Conservation (phyloP, 345 rosid genomes). For the Sisymbrium irio region DNA sequence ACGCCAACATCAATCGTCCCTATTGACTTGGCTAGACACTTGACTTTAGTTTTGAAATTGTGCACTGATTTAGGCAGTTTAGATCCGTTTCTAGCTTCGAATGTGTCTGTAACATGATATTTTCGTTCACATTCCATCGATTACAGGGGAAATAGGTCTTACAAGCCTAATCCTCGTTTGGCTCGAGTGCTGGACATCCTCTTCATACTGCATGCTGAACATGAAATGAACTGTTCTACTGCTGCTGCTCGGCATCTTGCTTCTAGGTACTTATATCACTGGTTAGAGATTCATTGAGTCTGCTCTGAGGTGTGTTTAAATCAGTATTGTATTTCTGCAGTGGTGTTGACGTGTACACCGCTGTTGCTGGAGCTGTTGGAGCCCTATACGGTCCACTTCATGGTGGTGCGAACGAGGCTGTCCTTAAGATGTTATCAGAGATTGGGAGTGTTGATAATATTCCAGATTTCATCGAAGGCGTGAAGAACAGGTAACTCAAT, state of each 20-base stretch:
- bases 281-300: not conserved
- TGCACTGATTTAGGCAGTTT: not conserved
- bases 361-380: slow-evolving; percentile 92
- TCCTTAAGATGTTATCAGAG: slow-evolving; percentile 85
- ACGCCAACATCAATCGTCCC: slow-evolving; percentile 19
- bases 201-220: slow-evolving; percentile 91
- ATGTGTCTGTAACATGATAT: not conserved
- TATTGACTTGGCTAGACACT: not conserved
- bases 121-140: not conserved
- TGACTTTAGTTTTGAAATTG: not conserved
- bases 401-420: slow-evolving; percentile 97
- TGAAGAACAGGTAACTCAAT: slow-evolving; percentile 64
- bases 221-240: slow-evolving; percentile 97
- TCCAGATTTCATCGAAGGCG: slow-evolving; percentile 81
- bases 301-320: not conserved
- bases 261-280: slow-evolving; percentile 55
- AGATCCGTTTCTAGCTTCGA: not conserved
- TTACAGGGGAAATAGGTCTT: slow-evolving; percentile 75
- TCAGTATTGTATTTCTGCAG: slow-evolving; percentile 39
- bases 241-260: slow-evolving; percentile 97
- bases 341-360: slow-evolving; percentile 90
- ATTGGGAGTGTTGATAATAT: slow-evolving; percentile 86
- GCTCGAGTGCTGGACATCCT: slow-evolving; percentile 83
- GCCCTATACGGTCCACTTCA: slow-evolving; percentile 95
- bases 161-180: slow-evolving; percentile 83